Percentiles rank a stretch among this genome's conserved stretches.
These are phyloP conservation scores for Phytophthora quininea DNA, from an alignment of 352 stramenopile species.

Conservation along the genomic window DNA sequence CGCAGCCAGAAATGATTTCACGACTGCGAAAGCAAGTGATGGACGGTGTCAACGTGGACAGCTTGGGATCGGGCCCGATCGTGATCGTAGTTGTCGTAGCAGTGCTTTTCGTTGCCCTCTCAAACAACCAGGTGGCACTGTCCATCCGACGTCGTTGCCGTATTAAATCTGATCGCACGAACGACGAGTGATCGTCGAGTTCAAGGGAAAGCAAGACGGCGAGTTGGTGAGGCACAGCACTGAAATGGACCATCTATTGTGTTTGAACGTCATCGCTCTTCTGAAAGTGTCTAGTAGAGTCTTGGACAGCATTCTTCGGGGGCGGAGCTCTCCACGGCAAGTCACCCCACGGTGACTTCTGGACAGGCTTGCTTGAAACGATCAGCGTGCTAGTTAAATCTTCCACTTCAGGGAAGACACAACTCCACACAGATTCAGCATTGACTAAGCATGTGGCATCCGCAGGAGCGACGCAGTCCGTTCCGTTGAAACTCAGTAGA, in stretches of 20 bases:
- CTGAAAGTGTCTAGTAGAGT: background rate
- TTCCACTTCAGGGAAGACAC: constrained; percentile 26
- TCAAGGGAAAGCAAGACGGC: background rate
- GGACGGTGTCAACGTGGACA: background rate
- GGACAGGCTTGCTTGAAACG: background rate
- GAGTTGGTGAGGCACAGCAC: background rate
- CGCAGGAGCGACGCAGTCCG: constrained; percentile 36
- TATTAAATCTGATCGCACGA: constrained; percentile 30
- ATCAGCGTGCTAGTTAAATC: constrained; percentile 10
- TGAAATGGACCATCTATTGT: background rate
- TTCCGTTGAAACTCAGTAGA: constrained; percentile 46
- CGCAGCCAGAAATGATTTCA: constrained; percentile 27
- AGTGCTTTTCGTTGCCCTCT: constrained; percentile 51
- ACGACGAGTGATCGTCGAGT: constrained; percentile 6
- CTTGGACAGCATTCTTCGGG: background rate
- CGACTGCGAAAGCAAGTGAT: constrained; percentile 20
- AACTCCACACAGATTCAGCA: constrained; percentile 33
- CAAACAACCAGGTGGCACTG: constrained; percentile 57
- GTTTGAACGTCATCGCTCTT: background rate
- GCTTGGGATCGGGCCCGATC: constrained; percentile 37
- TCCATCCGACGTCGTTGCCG: constrained; percentile 51
- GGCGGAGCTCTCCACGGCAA: constrained; percentile 32
- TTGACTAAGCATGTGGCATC: constrained; percentile 35
- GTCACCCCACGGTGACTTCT: constrained; percentile 26
- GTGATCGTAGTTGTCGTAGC: constrained; percentile 44